Evolutionary conservation across 441 rosid genomes (phyloP).

Genomic region (Rhodomyrtus psidioides): DNA sequence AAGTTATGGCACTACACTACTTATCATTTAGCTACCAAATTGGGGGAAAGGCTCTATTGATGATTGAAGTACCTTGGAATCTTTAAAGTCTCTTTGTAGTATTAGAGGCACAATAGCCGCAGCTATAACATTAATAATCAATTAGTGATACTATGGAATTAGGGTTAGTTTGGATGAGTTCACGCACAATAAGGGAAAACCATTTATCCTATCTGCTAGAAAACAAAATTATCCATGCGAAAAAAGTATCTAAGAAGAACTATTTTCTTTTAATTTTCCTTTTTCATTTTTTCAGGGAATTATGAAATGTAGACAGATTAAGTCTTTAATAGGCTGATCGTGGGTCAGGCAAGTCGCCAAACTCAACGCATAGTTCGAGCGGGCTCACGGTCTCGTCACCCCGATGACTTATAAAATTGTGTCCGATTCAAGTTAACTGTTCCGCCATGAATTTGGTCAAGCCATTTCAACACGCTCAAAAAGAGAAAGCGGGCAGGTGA

Average conservation of each 20-base stretch:
- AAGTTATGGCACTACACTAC: too few relatives aligned
- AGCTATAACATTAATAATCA: too few relatives aligned
- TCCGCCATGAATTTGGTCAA: not conserved
- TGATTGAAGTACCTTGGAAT: not conserved
- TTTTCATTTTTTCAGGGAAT: not conserved
- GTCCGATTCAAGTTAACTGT: not conserved
- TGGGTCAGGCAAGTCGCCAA: not conserved
- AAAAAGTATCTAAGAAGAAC: not conserved
- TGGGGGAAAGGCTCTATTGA: not conserved
- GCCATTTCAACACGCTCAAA: not conserved
- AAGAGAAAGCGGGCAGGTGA: not conserved
- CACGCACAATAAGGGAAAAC: not conserved
- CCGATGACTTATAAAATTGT: not conserved
- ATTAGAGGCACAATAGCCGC: too few relatives aligned
- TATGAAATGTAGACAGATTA: not conserved
- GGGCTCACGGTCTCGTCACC: not conserved
- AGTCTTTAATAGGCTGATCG: not conserved
- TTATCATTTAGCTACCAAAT: too few relatives aligned
- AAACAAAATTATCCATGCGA: not conserved
- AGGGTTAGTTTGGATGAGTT: not conserved
- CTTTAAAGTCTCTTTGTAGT: not conserved
- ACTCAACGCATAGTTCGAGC: not conserved
- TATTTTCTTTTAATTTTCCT: not conserved
- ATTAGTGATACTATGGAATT: not conserved
- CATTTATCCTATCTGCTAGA: not conserved